Evolutionary conservation across 352 stramenopile genomes (phyloP).

Genomic region (Phytophthora idaei): DNA sequence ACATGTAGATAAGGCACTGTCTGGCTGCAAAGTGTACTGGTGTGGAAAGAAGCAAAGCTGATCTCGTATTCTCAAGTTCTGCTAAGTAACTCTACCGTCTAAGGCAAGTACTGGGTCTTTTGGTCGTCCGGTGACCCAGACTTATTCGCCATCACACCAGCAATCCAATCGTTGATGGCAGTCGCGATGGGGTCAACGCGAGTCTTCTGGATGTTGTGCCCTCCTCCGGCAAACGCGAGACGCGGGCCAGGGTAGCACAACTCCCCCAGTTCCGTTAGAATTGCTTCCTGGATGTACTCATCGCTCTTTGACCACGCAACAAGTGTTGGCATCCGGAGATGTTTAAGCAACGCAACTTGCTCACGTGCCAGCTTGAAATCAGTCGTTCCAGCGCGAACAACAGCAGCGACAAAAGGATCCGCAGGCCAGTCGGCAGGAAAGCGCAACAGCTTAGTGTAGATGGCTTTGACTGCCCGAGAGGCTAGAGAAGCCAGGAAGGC

Average conservation of each 20-base stretch:
- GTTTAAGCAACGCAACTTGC: constrained; percentile 26
- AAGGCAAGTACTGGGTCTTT: constrained; percentile 14
- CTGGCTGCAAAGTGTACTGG: too few relatives aligned
- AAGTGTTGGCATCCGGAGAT: constrained; percentile 33
- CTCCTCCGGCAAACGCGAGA: constrained; percentile 42
- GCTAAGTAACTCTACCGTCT: not conserved
- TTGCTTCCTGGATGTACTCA: constrained; percentile 47
- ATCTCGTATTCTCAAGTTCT: too few relatives aligned
- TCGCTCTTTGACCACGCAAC: constrained; percentile 50
- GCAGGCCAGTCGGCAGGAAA: constrained; percentile 33
- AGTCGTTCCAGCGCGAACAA: constrained; percentile 43
- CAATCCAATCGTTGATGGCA: constrained; percentile 32
- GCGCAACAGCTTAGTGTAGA: constrained; percentile 49
- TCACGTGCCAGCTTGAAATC: constrained; percentile 40
- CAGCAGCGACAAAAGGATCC: constrained; percentile 40
- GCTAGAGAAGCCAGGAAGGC: constrained; percentile 16
- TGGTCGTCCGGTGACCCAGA: not conserved
- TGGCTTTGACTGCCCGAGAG: constrained; percentile 24
- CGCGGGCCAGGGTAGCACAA: constrained; percentile 32
- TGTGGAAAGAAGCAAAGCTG: too few relatives aligned
- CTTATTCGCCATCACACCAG: constrained; percentile 4
- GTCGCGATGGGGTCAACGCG: constrained; percentile 32
- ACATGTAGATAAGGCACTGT: too few relatives aligned
- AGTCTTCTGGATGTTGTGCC: constrained; percentile 68
- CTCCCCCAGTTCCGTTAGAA: constrained; percentile 36